phyloP scores from a whole-genome alignment of 805 yeast species.

The Metschnikowia similis region DNA sequence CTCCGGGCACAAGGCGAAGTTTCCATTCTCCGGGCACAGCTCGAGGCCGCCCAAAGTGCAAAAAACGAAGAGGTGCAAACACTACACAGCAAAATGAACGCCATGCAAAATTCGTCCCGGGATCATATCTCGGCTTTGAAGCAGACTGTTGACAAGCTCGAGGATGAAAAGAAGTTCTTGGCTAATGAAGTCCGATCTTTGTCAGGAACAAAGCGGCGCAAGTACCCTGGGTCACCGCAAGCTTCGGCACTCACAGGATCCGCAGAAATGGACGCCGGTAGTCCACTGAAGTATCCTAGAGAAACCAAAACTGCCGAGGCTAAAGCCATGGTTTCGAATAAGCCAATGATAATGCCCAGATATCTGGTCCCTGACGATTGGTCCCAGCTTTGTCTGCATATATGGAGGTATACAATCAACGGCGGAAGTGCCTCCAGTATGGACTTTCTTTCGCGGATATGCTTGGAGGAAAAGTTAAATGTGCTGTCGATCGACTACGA shows the following conservation, averaged over 20 bases:
- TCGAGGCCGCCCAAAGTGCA: constrained; percentile 43
- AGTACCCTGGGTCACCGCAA: background rate
- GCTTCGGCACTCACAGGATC: background rate
- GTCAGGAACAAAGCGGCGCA: constrained; percentile 19
- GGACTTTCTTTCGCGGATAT: constrained; percentile 29
- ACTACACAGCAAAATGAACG: constrained; percentile 17
- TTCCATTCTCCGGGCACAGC: constrained; percentile 66
- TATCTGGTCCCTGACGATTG: constrained; percentile 31
- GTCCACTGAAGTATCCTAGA: background rate
- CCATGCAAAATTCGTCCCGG: constrained; percentile 19
- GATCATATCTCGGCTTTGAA: constrained; percentile 30
- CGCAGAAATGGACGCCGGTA: background rate
- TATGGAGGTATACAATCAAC: constrained; percentile 34
- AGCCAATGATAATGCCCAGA: constrained; percentile 3
- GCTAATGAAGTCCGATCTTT: constrained; percentile 33
- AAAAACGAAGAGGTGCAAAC: constrained; percentile 34
- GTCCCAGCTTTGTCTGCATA: constrained; percentile 28
- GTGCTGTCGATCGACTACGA: constrained; percentile 13
- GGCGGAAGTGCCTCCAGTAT: constrained; percentile 33
- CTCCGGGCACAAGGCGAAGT: constrained; percentile 72
- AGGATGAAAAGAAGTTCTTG: constrained; percentile 41
- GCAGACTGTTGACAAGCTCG: constrained; percentile 32
- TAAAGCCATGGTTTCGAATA: background rate
- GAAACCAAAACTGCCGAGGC: background rate
- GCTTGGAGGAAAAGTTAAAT: constrained; percentile 16